Evolutionary conservation across 805 yeast species (phyloP), one percentile per base, ranked within the genome.

Genomic region (Candida yuanshanica): DNA sequence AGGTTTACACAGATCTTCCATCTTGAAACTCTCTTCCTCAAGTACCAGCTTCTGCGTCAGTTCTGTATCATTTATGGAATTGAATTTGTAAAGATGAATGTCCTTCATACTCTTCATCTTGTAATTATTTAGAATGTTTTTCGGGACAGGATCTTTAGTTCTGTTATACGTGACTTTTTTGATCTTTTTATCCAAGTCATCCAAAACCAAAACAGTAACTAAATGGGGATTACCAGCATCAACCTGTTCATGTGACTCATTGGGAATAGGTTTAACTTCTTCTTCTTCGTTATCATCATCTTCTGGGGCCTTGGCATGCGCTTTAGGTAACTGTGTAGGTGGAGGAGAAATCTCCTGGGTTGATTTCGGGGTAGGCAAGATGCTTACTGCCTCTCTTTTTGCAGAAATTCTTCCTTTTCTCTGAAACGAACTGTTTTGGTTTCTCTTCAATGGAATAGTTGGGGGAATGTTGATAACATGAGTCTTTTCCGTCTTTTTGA

Each of bases 1-100:
- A 4, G 83, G 86, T 50, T 74, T 80, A 62, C 93, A 84, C 38
- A 85, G 62, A 43, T 84, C 91, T 3, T 74, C 78, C 76, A 85
- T 72, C 0, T 78, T 79, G 56, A 84, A 75, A 20, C 57, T 58
- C 1, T 72, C 70, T 33, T 75, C 74, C 52, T 79, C 77, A 27
- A 84, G 64, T 7, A 62, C 53, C 25, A 77, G 68, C 13, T 68
- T 58, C 14, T 70, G 62, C 16, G 67, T 27, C 11, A 36, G 25
- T 8, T 43, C 33, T 1, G 50, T 66, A 23, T 70, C 57, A 9
- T 27, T 27, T 8, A 69, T 60, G n/a, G 67, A 65, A 20, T 59
- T 63, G 11, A 72, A 46, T 45, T 69, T 48, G 52, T 27, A 14
- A 18, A 27, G 60, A 51, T 31, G 69, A 59, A 48, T 71, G 48